Evolutionary conservation across 352 stramenopile species (phyloP).

Genomic region (Aphanomyces astaci): DNA sequence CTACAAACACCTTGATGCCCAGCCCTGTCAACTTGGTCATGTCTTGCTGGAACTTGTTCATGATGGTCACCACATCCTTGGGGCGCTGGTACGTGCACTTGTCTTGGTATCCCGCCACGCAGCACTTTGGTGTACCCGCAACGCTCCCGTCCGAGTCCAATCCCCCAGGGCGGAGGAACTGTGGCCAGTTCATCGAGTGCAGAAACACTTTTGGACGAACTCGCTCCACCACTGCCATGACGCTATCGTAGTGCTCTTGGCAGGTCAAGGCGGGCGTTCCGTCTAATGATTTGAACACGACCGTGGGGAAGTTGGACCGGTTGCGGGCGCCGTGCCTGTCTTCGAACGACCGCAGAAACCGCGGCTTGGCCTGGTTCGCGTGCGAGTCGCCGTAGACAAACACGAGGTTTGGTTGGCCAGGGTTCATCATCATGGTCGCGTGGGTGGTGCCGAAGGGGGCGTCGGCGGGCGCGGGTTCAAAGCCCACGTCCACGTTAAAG

Average conservation of each 20-base stretch:
- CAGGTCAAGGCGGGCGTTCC: neutral
- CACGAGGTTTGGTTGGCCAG: neutral
- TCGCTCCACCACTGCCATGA: neutral
- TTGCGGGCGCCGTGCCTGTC: neutral
- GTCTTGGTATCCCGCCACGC: constrained; percentile 3
- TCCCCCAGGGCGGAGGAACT: constrained; percentile 3
- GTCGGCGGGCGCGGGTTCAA: neutral
- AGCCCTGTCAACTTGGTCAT: neutral
- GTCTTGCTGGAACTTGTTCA: neutral
- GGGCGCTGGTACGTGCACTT: constrained; percentile 18
- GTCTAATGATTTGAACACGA: constrained; percentile 12
- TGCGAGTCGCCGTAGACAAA: constrained; percentile 10
- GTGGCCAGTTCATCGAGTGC: constrained; percentile 7
- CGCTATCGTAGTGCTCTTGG: neutral
- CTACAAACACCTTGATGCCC: constrained; percentile 10
- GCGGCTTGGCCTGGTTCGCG: neutral
- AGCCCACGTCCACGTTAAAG: neutral
- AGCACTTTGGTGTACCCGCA: neutral
- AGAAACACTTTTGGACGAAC: neutral
- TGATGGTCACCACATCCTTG: neutral
- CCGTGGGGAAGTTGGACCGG: neutral
- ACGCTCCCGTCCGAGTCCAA: neutral
- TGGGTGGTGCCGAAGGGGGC: neutral
- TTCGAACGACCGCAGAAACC: neutral
- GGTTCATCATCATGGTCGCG: neutral